phyloP scores from a whole-genome alignment of 495 filamentous ascomycete genomes.

The Lindgomyces ingoldianus region DNA sequence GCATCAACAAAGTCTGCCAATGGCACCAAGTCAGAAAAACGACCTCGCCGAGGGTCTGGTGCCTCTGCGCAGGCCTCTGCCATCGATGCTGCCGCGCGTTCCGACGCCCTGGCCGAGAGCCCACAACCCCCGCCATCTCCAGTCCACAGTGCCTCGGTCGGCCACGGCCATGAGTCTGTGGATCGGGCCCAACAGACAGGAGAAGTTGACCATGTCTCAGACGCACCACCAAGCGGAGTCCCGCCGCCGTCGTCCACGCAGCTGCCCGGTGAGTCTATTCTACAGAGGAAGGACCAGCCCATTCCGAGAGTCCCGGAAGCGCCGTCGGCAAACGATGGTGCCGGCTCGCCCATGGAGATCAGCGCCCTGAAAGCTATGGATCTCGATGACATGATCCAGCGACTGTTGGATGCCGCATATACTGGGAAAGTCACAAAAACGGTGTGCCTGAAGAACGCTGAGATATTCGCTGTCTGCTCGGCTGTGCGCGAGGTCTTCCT shows the following conservation, averaged over 20 bases:
- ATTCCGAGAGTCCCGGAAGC: slow-evolving; percentile 33
- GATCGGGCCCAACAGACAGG: slow-evolving; percentile 77
- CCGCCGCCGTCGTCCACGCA: slow-evolving; percentile 50
- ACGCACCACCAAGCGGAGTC: slow-evolving; percentile 74
- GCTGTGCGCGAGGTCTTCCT: slow-evolving; percentile 86
- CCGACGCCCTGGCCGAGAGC: slow-evolving; percentile 52
- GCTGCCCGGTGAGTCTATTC: slow-evolving; percentile 72
- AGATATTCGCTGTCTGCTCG: slow-evolving; percentile 89
- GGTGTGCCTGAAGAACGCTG: slow-evolving; percentile 94
- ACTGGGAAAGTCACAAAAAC: slow-evolving; percentile 96
- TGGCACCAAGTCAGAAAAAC: slow-evolving; percentile 55
- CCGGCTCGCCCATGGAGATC: slow-evolving; percentile 58
- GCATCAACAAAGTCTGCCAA: slow-evolving; percentile 69
- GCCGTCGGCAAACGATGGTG: slow-evolving; percentile 29
- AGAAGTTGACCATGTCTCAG: slow-evolving; percentile 95
- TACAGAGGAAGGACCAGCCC: slow-evolving; percentile 68
- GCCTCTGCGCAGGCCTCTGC: slow-evolving; percentile 42
- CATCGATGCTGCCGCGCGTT: slow-evolving; percentile 37
- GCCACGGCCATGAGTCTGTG: slow-evolving; percentile 74
- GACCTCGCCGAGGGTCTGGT: slow-evolving; percentile 42
- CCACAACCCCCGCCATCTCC: slow-evolving; percentile 86
- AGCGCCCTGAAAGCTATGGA: slow-evolving; percentile 86
- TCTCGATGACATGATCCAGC: slow-evolving; percentile 94
- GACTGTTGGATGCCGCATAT: slow-evolving; percentile 91
- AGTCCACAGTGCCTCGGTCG: slow-evolving; percentile 74